Evolutionary conservation across 768 basidiomycete genomes (phyloP), one percentile per base, ranked within the genome.

Genomic region (Trichaptum fuscoviolaceum): DNA sequence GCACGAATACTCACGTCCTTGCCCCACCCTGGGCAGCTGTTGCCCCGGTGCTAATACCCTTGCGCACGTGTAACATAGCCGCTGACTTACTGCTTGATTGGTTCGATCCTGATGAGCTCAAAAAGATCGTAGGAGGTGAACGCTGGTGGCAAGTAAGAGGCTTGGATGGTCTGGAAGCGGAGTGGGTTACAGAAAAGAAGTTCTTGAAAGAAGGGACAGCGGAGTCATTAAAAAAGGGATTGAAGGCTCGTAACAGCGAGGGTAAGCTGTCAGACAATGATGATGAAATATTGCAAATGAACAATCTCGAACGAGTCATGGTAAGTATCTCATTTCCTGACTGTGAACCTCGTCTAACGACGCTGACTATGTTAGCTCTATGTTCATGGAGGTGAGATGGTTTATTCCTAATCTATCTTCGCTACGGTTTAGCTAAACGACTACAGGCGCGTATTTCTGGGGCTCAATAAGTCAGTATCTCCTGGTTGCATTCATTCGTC

Each of bases 101-200:
- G 2, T 81, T 97, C 8, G 95, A 95, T 1, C 95, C 95, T 20
- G 89, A 91, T 71, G 85, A 90, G 57, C 81, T 85, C 17, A 85
- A 83, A 62, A 84, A 86, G 69, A 74, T 93, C 30, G 88, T 95
- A 4, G 96, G 96, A 15, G 96, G 96, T 1, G 85, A 87, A 6
- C 95, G 95, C 74, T 99, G 96, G 95, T 99, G 96, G 96, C 96
- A 97, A 77, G 94, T 96, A 35, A 88, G 96, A 57, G 89, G 91
- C 23, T 74, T 94, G 59, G 78, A 85, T 65, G 93, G 94, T 7
- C 84, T 96, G 10, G 86, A 93, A 72, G 92, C 84, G 0, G 91
- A 96, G 74, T 96, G 95, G 95, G 86, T 96, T 62, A 87, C 87
- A 1, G 86, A 91, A 65, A 90, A 84, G 80, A 94, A 91, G 72